Evolutionary conservation across 768 basidiomycete genomes (phyloP), one percentile per base, ranked within the genome.

Genomic region (Suillus weaverae): DNA sequence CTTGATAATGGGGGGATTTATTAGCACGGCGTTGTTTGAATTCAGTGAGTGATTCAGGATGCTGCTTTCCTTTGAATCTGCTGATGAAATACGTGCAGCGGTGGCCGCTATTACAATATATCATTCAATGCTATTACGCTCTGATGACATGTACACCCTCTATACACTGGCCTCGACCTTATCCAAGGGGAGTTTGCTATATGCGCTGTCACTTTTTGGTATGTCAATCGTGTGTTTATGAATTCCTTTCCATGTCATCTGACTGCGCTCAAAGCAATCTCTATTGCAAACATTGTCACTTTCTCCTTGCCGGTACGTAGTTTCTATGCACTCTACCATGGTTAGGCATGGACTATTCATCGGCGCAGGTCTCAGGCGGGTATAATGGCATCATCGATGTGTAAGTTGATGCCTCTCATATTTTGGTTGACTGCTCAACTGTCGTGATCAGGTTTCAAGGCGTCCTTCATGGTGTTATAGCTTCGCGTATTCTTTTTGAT

Each of bases 401-500:
- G 66, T 67, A 59, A 61, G 63, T 64, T 2, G 6, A 38, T 26
- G 43, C 26, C n/a, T 9, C 26, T 60, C 22, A 30, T 44, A 35
- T 26, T 43, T 10, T 26, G 16, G 6, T 22, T 46, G 13, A 51
- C 57, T 36, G 22, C n/a, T 60, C 11, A 16, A 26, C 20, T n/a
- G 4, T 14, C 22, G 7, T 13, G n/a, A 43, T 36, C 33, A 64
- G 66, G 35, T 61, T 67, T 39, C 63, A 64, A 63, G 60, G 50
- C 14, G 57, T 67, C 30, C 33, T 67, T 14, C 66, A 67, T 33
- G 41, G 66, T 18, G 60, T 64, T 18, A 56, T 67, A 46, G 66
- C 66, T 33, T 67, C 66, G 3, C 50, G 66, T 20, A 64, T 67
- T 33, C 60, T 67, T 5, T 67, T 67, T 32, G 57, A 62, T 13